Evolutionary conservation across 2,329 filamentous ascomycete species (phyloP).

Genomic region (Phyllosticta citriasiana): DNA sequence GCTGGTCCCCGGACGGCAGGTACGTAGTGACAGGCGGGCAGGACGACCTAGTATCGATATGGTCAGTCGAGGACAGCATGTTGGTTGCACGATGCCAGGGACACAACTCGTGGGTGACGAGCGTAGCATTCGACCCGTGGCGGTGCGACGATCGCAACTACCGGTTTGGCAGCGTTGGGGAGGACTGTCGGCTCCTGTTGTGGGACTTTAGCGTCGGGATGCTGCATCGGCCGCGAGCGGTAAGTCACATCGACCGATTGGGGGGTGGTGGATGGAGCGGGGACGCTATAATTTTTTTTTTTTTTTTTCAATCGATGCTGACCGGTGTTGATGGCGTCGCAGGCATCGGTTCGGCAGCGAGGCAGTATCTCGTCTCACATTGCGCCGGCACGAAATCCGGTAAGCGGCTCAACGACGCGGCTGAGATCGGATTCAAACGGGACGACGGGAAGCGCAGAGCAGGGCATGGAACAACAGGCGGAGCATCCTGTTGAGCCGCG

Average conservation of each 20-base stretch:
- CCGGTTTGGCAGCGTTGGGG: constrained; percentile 89
- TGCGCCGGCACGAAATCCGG: constrained; percentile 44
- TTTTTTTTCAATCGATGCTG: not conserved
- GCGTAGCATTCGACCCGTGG: constrained; percentile 93
- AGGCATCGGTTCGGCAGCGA: constrained; percentile 48
- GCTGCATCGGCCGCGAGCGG: constrained; percentile 81
- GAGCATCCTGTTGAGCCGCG: constrained; percentile 78
- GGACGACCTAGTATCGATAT: constrained; percentile 92
- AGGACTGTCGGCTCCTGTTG: constrained; percentile 79
- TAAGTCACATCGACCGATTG: constrained; percentile 33
- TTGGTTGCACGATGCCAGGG: constrained; percentile 90
- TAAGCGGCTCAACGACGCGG: constrained; percentile 49
- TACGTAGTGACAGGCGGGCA: constrained; percentile 93
- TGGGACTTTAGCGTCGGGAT: constrained; percentile 99
- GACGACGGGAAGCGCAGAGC: constrained; percentile 40
- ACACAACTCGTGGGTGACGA: constrained; percentile 90
- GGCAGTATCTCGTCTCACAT: constrained; percentile 43
- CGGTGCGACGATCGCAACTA: constrained; percentile 92
- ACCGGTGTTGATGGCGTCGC: constrained; percentile 1
- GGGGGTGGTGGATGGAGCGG: not conserved
- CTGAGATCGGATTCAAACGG: constrained; percentile 62
- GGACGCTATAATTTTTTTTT: not conserved
- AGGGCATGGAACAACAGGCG: constrained; percentile 45
- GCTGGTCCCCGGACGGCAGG: constrained; percentile 95
- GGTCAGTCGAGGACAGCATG: constrained; percentile 73